phyloP scores from a whole-genome alignment of 257 asterid species.

The Rauvolfia tetraphylla region DNA sequence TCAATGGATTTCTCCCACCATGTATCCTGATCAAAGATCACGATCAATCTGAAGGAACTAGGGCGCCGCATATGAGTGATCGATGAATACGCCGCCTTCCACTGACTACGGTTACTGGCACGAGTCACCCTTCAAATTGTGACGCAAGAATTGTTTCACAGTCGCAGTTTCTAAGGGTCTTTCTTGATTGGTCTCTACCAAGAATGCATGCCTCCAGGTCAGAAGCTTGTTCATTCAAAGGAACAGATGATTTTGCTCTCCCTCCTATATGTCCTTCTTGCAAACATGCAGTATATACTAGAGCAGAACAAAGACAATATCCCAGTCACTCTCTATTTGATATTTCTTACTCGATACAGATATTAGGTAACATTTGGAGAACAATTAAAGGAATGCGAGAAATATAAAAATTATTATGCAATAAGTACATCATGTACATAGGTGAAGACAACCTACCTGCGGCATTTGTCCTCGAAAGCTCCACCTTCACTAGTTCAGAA shows the following conservation, averaged over 20 bases:
- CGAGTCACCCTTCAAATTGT: constrained; percentile 28
- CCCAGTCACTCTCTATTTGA: background rate
- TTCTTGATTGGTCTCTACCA: constrained; percentile 27
- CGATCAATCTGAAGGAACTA: background rate
- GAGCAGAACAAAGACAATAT: too few species aligned
- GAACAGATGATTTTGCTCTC: constrained; percentile 18
- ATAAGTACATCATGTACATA: background rate
- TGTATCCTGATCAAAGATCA: constrained; percentile 7
- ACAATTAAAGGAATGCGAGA: background rate
- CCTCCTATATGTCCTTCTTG: constrained; percentile 21
- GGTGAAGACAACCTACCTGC: constrained; percentile 34
- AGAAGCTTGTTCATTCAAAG: constrained; percentile 22
- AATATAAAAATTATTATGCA: background rate
- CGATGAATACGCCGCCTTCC: background rate
- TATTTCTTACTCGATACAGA: background rate
- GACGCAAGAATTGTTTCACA: constrained; percentile 24
- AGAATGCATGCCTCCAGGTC: constrained; percentile 29
- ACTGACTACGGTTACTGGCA: constrained; percentile 14
- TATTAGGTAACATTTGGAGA: background rate
- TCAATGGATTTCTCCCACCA: constrained; percentile 18
- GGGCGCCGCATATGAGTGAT: background rate
- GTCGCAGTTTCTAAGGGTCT: constrained; percentile 20
- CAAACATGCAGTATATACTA: background rate
- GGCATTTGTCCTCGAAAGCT: constrained; percentile 16
- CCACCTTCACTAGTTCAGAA: constrained; percentile 20